Conservation (phyloP, 768 basidiomycete genomes). For the Auricularia auricula-judae region DNA sequence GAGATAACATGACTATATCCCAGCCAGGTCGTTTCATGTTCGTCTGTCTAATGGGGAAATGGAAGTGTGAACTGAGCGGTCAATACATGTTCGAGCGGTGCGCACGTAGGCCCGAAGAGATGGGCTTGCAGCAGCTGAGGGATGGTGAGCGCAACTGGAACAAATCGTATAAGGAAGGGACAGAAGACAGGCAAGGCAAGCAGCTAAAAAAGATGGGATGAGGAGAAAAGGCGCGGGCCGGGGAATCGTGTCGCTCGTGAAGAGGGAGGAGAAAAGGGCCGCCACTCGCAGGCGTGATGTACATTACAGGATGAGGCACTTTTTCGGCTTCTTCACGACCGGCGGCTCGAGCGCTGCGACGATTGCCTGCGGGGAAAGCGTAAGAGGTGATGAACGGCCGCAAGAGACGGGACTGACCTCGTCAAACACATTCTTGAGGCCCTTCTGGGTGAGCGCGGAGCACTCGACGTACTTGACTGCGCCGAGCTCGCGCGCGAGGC, state of each 20-base stretch:
- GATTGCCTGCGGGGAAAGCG: constrained; percentile 56
- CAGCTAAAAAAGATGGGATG: background rate
- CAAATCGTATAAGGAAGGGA: background rate
- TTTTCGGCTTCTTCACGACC: constrained; percentile 71
- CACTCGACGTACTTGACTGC: constrained; percentile 99
- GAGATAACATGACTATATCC: background rate
- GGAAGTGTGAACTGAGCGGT: background rate
- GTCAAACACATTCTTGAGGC: constrained; percentile 99
- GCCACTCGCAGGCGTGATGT: constrained; percentile 2
- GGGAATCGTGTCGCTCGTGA: constrained; percentile 2
- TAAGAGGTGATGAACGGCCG: background rate
- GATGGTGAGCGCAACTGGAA: too few species aligned
- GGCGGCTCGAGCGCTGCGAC: constrained; percentile 98
- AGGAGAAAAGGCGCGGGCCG: background rate
- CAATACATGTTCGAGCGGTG: background rate
- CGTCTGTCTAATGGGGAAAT: background rate
- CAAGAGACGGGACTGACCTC: constrained; percentile 57
- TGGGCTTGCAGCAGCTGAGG: background rate
- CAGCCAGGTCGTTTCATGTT: background rate
- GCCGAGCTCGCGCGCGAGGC: constrained; percentile 92
- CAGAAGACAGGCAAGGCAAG: background rate
- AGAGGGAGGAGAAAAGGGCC: background rate
- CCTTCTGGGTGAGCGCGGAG: constrained; percentile 97
- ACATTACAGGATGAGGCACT: constrained; percentile 78
- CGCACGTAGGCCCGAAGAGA: background rate